Evolutionary conservation across 768 basidiomycete genomes (phyloP).

Genomic region (Nidularia pulvinata): DNA sequence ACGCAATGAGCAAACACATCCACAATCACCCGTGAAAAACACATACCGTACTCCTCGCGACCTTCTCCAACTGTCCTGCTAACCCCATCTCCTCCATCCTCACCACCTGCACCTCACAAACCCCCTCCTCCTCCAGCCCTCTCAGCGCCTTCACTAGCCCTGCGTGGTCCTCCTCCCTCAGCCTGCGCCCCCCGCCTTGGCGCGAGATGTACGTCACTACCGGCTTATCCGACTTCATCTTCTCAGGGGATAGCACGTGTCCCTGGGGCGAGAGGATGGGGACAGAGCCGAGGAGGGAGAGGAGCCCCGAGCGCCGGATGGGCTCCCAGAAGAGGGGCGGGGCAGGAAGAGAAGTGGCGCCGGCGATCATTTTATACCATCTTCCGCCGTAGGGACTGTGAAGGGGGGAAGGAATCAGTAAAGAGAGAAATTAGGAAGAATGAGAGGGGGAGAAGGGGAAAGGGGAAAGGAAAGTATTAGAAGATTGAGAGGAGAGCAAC

Average conservation of each 20-base stretch:
- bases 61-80: constrained; percentile 13
- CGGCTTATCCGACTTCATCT: not conserved
- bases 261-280: constrained; percentile 1
- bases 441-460: not conserved
- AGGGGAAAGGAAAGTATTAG: not conserved
- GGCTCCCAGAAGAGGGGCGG: constrained; percentile 29
- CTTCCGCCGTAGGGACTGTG: not conserved
- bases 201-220: constrained; percentile 1
- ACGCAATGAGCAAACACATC: not conserved
- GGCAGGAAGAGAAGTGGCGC: constrained; percentile 26
- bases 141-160: constrained; percentile 16
- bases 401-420: not conserved
- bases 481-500: no score
- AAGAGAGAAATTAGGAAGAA: not conserved
- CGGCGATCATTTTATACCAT: constrained; percentile 9
- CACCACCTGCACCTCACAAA: constrained; percentile 15
- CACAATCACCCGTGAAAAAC: not conserved
- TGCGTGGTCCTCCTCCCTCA: constrained; percentile 15
- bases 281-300: constrained; percentile 24
- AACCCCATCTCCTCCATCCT: constrained; percentile 16
- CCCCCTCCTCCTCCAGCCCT: constrained; percentile 13
- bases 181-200: constrained; percentile 5
- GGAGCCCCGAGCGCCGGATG: constrained; percentile 20
- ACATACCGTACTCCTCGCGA: constrained; percentile 13
- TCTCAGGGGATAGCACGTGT: not conserved